phyloP scores from a whole-genome alignment of 352 stramenopile genomes.

The Globisporangium cederbergense region DNA sequence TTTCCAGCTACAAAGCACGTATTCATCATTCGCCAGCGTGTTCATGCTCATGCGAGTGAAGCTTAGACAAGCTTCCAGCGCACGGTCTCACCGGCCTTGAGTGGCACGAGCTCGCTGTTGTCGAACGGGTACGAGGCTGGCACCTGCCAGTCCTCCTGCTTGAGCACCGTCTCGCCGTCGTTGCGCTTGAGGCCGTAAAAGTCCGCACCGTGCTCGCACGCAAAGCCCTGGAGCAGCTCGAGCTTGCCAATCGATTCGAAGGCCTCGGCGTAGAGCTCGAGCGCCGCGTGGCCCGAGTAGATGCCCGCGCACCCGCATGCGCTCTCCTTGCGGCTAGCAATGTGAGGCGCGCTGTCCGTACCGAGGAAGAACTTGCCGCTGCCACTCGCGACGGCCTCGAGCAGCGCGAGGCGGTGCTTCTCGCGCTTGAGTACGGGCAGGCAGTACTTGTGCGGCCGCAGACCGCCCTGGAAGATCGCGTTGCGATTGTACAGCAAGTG shows the following conservation, averaged over 20 bases:
- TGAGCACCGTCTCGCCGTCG: constrained; percentile 79
- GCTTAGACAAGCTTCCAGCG: constrained; percentile 79
- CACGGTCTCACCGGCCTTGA: constrained; percentile 92
- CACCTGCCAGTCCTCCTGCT: constrained; percentile 89
- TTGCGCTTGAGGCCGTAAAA: constrained; percentile 97
- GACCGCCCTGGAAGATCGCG: constrained; percentile 88
- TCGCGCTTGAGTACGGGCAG: constrained; percentile 98
- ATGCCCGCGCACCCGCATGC: constrained; percentile 93
- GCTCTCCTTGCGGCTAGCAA: constrained; percentile 90
- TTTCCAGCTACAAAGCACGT: background rate
- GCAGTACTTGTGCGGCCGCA: constrained; percentile 99
- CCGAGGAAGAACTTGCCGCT: constrained; percentile 98
- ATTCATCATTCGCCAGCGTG: too few species aligned
- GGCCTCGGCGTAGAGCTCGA: constrained; percentile 97
- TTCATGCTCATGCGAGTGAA: background rate
- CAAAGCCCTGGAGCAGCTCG: constrained; percentile 94
- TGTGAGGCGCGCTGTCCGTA: constrained; percentile 97
- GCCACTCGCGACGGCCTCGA: constrained; percentile 89
- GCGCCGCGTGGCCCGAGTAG: constrained; percentile 94
- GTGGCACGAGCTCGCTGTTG: constrained; percentile 79
- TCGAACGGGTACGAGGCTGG: constrained; percentile 91
- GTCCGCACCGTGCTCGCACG: constrained; percentile 92
- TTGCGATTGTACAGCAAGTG: constrained; percentile 99
- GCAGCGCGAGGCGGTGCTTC: constrained; percentile 88
- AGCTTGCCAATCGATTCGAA: constrained; percentile 94